Evolutionary conservation across 768 basidiomycete species (phyloP), one percentile per base, ranked within the genome.

Genomic region (Tulasnella sp.): DNA sequence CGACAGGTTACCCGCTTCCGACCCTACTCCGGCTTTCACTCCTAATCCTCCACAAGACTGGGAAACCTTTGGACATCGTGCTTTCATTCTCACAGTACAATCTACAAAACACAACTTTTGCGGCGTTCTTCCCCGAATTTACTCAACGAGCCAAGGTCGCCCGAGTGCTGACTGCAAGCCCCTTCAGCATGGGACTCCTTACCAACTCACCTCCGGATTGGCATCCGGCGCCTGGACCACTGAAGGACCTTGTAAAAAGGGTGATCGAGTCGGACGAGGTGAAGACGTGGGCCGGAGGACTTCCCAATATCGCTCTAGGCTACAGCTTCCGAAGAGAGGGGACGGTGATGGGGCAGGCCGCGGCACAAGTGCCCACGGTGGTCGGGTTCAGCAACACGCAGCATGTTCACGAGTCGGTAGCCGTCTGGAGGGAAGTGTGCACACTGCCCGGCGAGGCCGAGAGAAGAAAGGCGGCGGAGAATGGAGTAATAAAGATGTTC

Each of bases 151-250:
- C 93, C 0, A 84, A 87, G 71, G 87, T 96, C 64, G 81, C 82
- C 75, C 91, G 93, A 75, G 85, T 96, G 37, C 73, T 94, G 71
- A 85, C 90, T 2, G 94, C 94, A 1, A 94, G 93, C 1, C 94
- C 94, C 9, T 85, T 96, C 72, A 90, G 88, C 81, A 96, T 96
- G 94, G 91, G 91, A 0, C 87, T 96, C 3, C 86, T 96, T 40
- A 89, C 89, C 0, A 82, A 83, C 2, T 81, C 81, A 0, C 85
- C 87, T 2, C 91, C 91, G 0, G 15, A 82, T 2, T 96, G 93
- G 94, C 93, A 95, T 80, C 93, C 93, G 19, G 92, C 93, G 7
- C 87, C 93, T 25, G 80, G 82, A 17, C 83, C 80, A 15, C 77
- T 93, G 52, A 84, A 80, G 36, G 82, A 83, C 15, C 89, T 87